A percentile compares a stretch with the other conserved stretches of the same genome.
phyloP scores from a whole-genome alignment of 2,329 filamentous ascomycete genomes.

The Hypoxylon sp. region DNA sequence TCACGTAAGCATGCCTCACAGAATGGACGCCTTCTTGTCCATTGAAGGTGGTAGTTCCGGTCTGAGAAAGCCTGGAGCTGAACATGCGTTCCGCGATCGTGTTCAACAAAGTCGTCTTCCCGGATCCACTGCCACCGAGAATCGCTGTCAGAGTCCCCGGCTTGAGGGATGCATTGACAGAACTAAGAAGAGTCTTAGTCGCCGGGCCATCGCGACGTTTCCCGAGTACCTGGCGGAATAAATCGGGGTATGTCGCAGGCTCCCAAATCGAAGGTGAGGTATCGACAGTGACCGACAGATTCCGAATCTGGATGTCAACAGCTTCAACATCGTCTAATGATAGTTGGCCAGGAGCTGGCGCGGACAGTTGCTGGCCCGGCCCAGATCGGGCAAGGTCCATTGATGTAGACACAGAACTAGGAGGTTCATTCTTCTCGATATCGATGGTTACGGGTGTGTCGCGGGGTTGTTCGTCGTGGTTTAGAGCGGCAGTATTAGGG shows the following conservation, averaged over 20 bases:
- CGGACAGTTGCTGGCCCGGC: constrained; percentile 19
- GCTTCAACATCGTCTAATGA: constrained; percentile 57
- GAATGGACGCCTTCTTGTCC: constrained; percentile 64
- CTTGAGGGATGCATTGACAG: constrained; percentile 72
- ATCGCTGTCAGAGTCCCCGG: constrained; percentile 79
- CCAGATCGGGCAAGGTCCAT: constrained; percentile 34
- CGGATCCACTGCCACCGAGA: constrained; percentile 79
- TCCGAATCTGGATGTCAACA: constrained; percentile 60
- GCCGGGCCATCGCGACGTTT: constrained; percentile 47
- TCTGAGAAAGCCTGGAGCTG: constrained; percentile 63
- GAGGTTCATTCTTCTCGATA: constrained; percentile 33
- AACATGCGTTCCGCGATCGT: constrained; percentile 76
- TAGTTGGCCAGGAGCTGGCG: constrained; percentile 37
- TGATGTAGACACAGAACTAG: constrained; percentile 38
- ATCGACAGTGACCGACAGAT: constrained; percentile 67
- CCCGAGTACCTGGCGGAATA: constrained; percentile 55
- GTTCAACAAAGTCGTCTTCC: constrained; percentile 79
- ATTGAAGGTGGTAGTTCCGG: constrained; percentile 73
- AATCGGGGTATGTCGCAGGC: constrained; percentile 60
- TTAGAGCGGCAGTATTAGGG: constrained; percentile 1
- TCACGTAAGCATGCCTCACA: constrained; percentile 76
- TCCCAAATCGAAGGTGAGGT: constrained; percentile 67
- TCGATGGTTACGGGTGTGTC: constrained; percentile 18
- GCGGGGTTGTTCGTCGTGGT: constrained; percentile 12
- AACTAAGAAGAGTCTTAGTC: constrained; percentile 69